phyloP scores from a whole-genome alignment of 2,329 filamentous ascomycete species.

The Aspergillus quadricinctus region DNA sequence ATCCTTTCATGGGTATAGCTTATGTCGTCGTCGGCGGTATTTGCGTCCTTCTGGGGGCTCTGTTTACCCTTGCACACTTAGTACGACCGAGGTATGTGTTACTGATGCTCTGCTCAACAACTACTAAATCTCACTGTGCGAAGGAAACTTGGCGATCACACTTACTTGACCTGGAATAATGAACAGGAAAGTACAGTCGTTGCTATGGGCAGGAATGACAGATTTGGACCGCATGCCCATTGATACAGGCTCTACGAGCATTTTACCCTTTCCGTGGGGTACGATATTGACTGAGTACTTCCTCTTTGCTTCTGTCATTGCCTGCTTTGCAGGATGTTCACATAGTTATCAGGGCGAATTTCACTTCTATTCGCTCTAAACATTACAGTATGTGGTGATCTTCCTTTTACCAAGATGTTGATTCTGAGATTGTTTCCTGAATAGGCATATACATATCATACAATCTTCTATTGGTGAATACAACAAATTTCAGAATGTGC shows the following conservation, averaged over 20 bases:
- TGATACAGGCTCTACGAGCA: constrained; percentile 3
- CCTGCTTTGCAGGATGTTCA: background rate
- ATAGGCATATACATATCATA: background rate
- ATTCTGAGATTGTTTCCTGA: background rate
- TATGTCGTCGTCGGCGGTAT: constrained; percentile 92
- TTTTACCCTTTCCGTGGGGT: background rate
- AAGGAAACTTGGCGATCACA: constrained; percentile 96
- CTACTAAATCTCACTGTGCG: constrained; percentile 5
- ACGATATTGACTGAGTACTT: background rate
- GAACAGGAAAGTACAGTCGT: constrained; percentile 57
- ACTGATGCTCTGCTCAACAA: background rate
- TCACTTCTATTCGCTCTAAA: background rate
- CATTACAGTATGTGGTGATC: background rate
- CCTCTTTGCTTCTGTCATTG: background rate
- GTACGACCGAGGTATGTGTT: constrained; percentile 74
- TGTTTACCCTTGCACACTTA: constrained; percentile 88
- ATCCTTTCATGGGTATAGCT: constrained; percentile 92
- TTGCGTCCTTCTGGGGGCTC: constrained; percentile 78
- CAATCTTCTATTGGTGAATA: background rate
- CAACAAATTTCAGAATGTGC: background rate
- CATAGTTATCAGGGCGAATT: background rate
- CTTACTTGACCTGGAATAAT: constrained; percentile 93
- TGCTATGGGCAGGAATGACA: constrained; percentile 54
- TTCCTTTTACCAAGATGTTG: background rate
- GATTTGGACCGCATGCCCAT: constrained; percentile 25